These are phyloP conservation scores for Acanthamoeba royreba DNA, from an alignment of 208 protist genomes.

Conservation along the genomic window DNA sequence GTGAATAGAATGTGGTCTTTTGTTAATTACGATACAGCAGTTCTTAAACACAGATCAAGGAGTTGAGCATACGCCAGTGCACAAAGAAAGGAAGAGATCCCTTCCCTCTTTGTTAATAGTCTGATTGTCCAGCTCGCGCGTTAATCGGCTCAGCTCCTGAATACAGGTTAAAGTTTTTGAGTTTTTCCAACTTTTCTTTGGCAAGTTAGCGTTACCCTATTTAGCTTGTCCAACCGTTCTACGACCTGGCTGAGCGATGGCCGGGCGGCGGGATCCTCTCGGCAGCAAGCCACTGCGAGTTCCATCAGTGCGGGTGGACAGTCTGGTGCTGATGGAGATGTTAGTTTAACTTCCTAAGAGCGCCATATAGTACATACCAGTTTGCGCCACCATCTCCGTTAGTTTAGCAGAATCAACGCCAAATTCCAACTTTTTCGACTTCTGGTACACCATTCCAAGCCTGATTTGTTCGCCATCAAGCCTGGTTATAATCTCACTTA, in stretches of 20 bases:
- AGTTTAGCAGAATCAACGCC: not conserved
- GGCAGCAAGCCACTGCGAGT: not conserved
- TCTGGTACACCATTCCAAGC: slow-evolving; percentile 8
- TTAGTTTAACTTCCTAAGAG: not conserved
- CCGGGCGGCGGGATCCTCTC: not conserved
- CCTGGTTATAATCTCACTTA: not conserved
- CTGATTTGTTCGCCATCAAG: not conserved
- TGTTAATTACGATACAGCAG: not conserved
- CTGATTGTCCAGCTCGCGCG: not conserved
- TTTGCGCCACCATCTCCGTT: not conserved
- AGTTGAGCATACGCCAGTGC: not conserved
- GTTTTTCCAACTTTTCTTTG: no score
- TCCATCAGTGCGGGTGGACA: slow-evolving; percentile 17
- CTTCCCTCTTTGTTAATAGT: not conserved
- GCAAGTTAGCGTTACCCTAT: no score
- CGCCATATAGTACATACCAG: not conserved
- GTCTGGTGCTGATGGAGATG: not conserved
- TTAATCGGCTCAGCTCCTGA: not conserved
- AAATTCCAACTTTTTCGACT: slow-evolving; percentile 1
- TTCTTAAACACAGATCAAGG: not conserved
- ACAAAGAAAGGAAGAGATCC: not conserved
- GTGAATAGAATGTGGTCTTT: not conserved
- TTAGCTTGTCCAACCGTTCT: not conserved
- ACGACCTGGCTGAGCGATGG: not conserved
- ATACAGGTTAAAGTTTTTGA: no score